Evolutionary conservation across 768 basidiomycete species (phyloP).

Genomic region (Favolaschia claudopus): DNA sequence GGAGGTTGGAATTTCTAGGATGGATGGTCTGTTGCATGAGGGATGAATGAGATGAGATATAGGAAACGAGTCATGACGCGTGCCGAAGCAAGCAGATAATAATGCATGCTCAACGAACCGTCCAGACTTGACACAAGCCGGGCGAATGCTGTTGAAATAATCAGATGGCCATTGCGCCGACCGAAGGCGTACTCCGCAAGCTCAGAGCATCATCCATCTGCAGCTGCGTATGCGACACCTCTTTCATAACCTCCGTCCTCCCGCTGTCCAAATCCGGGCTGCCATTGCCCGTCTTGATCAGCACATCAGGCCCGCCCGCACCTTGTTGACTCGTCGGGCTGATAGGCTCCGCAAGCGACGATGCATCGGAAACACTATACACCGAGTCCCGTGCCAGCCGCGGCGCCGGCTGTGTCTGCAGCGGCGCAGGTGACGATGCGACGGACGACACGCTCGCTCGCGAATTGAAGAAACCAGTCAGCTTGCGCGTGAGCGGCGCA

Average conservation of each 20-base stretch:
- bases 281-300: slow-evolving; percentile 40
- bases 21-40: no score
- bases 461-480: slow-evolving; percentile 76
- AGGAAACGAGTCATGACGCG: no score
- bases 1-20: background rate
- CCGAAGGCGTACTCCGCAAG: slow-evolving; percentile 17
- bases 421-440: slow-evolving; percentile 37
- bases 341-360: slow-evolving; percentile 64
- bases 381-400: slow-evolving; percentile 47
- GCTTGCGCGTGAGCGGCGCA: slow-evolving; percentile 65
- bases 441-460: slow-evolving; percentile 62
- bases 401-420: slow-evolving; percentile 42
- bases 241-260: slow-evolving; percentile 12
- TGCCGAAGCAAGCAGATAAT: no score
- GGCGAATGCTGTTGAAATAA: no score
- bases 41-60: no score
- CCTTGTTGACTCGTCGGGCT: slow-evolving; percentile 59
- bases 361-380: slow-evolving; percentile 64
- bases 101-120: no score
- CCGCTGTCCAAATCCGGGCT: slow-evolving; percentile 32
- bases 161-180: background rate
- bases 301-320: slow-evolving; percentile 35
- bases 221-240: background rate
- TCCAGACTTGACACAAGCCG: no score
- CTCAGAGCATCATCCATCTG: slow-evolving; percentile 5